Evolutionary conservation across 768 basidiomycete species (phyloP).

Genomic region (Mycena belliarum): DNA sequence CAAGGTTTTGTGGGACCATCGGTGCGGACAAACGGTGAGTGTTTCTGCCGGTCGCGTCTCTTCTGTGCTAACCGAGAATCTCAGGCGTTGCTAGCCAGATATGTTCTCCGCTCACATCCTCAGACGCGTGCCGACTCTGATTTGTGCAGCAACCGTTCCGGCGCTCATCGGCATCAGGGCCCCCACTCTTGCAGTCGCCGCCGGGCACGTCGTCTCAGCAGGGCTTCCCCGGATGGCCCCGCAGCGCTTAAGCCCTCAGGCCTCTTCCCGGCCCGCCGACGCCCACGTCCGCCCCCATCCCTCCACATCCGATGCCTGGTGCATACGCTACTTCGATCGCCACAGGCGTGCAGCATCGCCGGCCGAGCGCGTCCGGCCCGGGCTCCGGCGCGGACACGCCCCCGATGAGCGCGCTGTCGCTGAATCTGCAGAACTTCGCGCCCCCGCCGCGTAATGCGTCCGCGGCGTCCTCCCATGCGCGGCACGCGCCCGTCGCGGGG

Average conservation of each 20-base stretch:
- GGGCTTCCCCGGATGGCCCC: too few species aligned
- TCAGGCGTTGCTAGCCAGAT: not conserved
- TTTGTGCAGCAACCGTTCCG: not conserved
- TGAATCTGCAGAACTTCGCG: slow-evolving; percentile 8
- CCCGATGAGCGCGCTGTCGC: slow-evolving; percentile 13
- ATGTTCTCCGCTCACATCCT: not conserved
- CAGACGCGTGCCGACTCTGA: too few species aligned
- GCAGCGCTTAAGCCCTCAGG: not conserved
- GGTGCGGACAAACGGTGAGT: not conserved
- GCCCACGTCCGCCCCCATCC: not conserved
- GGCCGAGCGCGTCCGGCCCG: not conserved
- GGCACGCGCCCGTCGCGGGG: not conserved
- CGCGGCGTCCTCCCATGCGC: not conserved
- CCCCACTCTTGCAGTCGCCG: not conserved
- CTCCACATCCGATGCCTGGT: too few species aligned
- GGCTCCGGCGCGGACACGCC: not conserved
- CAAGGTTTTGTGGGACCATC: too few species aligned
- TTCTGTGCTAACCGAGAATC: not conserved
- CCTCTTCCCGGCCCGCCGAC: not conserved
- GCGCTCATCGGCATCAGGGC: slow-evolving; percentile 1
- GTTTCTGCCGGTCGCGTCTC: not conserved
- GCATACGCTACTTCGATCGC: not conserved
- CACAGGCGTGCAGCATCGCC: not conserved
- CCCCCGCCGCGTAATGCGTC: not conserved
- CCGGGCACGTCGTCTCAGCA: not conserved